A percentile compares a stretch with the other conserved stretches of the same genome.
Evolutionary conservation across 163 green algal species (phyloP).

Genomic region (Volvox carteri): DNA sequence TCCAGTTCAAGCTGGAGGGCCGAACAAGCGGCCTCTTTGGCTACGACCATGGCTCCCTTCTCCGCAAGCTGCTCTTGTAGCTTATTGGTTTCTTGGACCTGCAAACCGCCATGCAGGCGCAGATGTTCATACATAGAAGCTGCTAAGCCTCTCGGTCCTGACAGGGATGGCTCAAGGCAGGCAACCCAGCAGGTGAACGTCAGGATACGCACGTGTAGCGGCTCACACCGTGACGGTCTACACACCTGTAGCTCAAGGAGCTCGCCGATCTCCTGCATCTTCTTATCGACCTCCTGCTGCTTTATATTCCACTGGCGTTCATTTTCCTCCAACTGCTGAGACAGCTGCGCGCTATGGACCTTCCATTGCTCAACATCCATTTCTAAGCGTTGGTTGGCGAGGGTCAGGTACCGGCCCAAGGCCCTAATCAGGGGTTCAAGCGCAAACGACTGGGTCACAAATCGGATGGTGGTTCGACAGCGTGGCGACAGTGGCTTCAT

Average conservation of each 20-base stretch:
- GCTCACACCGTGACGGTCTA: neutral
- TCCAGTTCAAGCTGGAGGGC: conserved; percentile 54
- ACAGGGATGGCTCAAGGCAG: too few relatives aligned
- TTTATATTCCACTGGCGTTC: conserved; percentile 43
- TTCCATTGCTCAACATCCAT: conserved; percentile 68
- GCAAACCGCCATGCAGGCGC: neutral
- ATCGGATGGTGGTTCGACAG: too few relatives aligned
- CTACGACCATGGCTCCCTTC: conserved; percentile 32
- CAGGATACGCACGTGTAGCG: too few relatives aligned
- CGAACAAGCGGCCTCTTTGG: conserved; percentile 49
- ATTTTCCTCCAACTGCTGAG: conserved; percentile 48
- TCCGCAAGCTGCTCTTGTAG: conserved; percentile 75
- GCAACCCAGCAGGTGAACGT: neutral
- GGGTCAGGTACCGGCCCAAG: conserved; percentile 63
- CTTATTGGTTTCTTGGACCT: conserved; percentile 22
- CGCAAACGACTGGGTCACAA: too few relatives aligned
- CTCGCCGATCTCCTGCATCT: conserved; percentile 70
- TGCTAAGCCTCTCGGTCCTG: too few relatives aligned
- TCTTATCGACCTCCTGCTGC: conserved; percentile 56
- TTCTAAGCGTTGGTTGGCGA: conserved; percentile 30
- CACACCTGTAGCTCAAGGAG: conserved; percentile 38
- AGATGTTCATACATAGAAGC: too few relatives aligned
- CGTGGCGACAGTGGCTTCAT: too few relatives aligned
- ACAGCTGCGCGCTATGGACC: conserved; percentile 58
- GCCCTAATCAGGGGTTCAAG: too few relatives aligned